These are phyloP conservation scores for Penicillium sp. DNA, from an alignment of 2,329 filamentous ascomycete species.

Conservation along the genomic window DNA sequence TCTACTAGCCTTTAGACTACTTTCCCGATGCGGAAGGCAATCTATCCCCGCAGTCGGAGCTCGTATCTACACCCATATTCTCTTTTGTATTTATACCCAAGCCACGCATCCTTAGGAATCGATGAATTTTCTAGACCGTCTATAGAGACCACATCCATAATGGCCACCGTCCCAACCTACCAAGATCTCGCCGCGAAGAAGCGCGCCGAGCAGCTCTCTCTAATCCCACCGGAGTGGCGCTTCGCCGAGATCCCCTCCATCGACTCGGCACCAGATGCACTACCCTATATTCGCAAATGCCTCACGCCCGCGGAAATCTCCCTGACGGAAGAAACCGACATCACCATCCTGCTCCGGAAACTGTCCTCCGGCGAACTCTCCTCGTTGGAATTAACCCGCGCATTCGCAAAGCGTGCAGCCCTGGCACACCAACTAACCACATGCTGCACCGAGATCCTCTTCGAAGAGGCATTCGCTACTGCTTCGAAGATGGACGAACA, in stretches of 20 bases:
- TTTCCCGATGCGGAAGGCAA: constrained; percentile 26
- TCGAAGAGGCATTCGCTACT: constrained; percentile 48
- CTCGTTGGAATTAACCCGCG: constrained; percentile 27
- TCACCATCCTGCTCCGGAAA: constrained; percentile 21
- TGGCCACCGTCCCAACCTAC: constrained; percentile 13
- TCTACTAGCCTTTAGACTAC: constrained; percentile 19
- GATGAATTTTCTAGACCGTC: neutral
- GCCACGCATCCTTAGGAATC: neutral
- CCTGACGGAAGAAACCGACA: constrained; percentile 26
- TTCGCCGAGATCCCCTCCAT: constrained; percentile 14
- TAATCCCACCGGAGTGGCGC: neutral
- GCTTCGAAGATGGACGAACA: constrained; percentile 49
- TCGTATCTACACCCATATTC: constrained; percentile 4
- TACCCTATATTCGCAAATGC: constrained; percentile 16
- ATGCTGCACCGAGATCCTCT: constrained; percentile 53
- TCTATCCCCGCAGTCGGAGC: constrained; percentile 14
- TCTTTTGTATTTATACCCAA: neutral
- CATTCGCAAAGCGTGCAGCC: constrained; percentile 39
- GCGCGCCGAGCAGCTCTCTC: constrained; percentile 9
- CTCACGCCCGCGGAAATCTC: constrained; percentile 18
- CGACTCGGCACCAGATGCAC: constrained; percentile 19
- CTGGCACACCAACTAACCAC: constrained; percentile 35
- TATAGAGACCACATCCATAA: constrained; percentile 5
- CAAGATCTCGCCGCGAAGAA: constrained; percentile 25
- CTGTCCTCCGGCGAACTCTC: constrained; percentile 22